Evolutionary conservation across 495 filamentous ascomycete species (phyloP).

Genomic region (Coniosporium apollinis): DNA sequence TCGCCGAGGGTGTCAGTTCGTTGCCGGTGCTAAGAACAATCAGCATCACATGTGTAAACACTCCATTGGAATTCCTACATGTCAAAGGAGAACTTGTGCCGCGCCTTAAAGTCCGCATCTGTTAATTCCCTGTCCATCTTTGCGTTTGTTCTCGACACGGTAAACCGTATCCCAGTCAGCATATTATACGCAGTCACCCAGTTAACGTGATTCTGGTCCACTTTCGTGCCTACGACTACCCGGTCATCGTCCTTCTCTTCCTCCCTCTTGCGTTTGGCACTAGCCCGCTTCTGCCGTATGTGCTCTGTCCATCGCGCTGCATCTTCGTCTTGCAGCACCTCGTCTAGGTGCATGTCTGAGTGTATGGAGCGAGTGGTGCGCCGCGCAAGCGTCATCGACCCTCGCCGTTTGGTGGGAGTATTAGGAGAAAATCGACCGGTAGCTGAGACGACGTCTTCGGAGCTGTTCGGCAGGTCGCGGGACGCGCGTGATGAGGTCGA

Average conservation of each 20-base stretch:
- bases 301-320: conserved; percentile 84
- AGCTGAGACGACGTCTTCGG: conserved; percentile 46
- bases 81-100: conserved; percentile 97
- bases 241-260: conserved; percentile 89
- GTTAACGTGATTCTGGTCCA: conserved; percentile 93
- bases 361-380: conserved; percentile 70
- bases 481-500: conserved; percentile 27
- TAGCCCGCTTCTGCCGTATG: conserved; percentile 76
- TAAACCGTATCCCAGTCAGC: conserved; percentile 95
- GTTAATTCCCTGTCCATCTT: conserved; percentile 84
- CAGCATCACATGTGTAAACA: not conserved
- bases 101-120: conserved; percentile 76
- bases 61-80: conserved; percentile 39
- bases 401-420: conserved; percentile 41
- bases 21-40: conserved; percentile 62
- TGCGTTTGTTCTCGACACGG: conserved; percentile 89
- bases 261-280: conserved; percentile 61
- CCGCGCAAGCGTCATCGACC: conserved; percentile 66
- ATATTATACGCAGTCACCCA: conserved; percentile 99
- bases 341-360: conserved; percentile 68
- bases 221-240: conserved; percentile 87
- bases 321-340: conserved; percentile 74
- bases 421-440: conserved; percentile 81
- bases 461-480: conserved; percentile 14
- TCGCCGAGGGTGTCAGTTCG: conserved; percentile 91